phyloP scores from a whole-genome alignment of 345 rosid species.

The Pseudoturritis turrita region DNA sequence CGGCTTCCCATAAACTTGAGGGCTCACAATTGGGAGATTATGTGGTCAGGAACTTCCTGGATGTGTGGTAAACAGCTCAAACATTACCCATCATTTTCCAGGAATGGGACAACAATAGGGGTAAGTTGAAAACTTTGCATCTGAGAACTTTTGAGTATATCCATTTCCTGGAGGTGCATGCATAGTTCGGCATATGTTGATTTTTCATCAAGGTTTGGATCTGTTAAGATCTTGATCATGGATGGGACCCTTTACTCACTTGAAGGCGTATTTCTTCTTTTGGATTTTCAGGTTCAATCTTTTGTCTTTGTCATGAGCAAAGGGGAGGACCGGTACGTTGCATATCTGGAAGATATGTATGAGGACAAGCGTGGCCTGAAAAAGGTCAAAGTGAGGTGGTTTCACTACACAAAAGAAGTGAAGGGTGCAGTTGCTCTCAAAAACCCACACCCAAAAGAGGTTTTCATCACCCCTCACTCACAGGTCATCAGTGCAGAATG shows the following conservation, averaged over 20 bases:
- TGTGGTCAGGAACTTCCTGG: constrained; percentile 89
- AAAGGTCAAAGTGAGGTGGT: constrained; percentile 96
- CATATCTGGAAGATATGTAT: constrained; percentile 96
- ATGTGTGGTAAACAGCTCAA: constrained; percentile 88
- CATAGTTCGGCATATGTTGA: background rate
- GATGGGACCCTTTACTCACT: constrained; percentile 11
- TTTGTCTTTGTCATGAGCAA: constrained; percentile 94
- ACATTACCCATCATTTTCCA: constrained; percentile 82
- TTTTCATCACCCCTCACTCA: constrained; percentile 83
- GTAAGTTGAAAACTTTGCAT: constrained; percentile 42
- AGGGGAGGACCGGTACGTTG: constrained; percentile 73
- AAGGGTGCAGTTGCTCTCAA: constrained; percentile 66
- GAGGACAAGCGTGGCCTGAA: constrained; percentile 93
- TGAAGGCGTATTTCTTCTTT: constrained; percentile 10
- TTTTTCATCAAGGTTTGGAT: background rate
- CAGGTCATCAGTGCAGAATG: constrained; percentile 98
- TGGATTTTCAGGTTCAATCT: constrained; percentile 61
- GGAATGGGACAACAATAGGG: constrained; percentile 76
- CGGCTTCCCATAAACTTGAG: constrained; percentile 44
- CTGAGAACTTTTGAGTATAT: background rate
- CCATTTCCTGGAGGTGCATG: background rate
- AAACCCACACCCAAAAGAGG: constrained; percentile 84
- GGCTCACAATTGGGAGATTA: constrained; percentile 63
- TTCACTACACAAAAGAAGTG: constrained; percentile 86
- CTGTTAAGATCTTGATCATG: constrained; percentile 3